Conservation (phyloP, 805 yeast species). For the Yarrowia alimentaria region DNA sequence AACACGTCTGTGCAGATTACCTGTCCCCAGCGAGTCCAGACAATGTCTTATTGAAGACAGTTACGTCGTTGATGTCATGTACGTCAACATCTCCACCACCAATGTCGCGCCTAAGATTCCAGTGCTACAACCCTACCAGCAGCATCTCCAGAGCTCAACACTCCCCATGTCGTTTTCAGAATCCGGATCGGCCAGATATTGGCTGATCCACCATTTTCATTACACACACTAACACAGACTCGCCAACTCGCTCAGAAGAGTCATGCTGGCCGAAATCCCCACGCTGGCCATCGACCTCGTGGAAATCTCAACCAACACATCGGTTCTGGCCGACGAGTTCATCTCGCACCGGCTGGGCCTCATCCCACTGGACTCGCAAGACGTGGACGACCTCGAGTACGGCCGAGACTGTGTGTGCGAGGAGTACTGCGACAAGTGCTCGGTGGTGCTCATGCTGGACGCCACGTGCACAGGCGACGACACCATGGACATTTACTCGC, state of each 20-base stretch:
- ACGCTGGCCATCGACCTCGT: slow-evolving; percentile 95
- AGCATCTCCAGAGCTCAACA: too few species aligned
- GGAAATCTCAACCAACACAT: slow-evolving; percentile 87
- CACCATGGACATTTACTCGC: slow-evolving; percentile 85
- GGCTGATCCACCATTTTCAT: background rate
- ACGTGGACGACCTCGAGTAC: slow-evolving; percentile 79
- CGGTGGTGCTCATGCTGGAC: slow-evolving; percentile 78
- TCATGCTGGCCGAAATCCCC: slow-evolving; percentile 94
- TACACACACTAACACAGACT: slow-evolving; percentile 39
- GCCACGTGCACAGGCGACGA: slow-evolving; percentile 89
- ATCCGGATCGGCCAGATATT: too few species aligned
- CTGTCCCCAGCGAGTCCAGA: too few species aligned
- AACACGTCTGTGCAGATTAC: too few species aligned
- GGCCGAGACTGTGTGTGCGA: slow-evolving; percentile 94
- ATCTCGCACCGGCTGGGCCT: slow-evolving; percentile 91
- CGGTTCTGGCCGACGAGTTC: slow-evolving; percentile 96
- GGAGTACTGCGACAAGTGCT: slow-evolving; percentile 92
- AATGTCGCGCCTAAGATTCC: too few species aligned
- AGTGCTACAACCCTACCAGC: too few species aligned
- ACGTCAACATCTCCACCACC: too few species aligned
- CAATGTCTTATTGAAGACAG: too few species aligned
- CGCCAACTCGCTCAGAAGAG: slow-evolving; percentile 89
- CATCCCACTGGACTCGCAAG: slow-evolving; percentile 80
- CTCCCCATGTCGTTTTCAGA: too few species aligned
- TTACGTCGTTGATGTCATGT: too few species aligned